These are phyloP conservation scores for Apophysomyces ossiformis DNA, from an alignment of 371 early-diverging fungal genomes.

Conservation along the genomic window DNA sequence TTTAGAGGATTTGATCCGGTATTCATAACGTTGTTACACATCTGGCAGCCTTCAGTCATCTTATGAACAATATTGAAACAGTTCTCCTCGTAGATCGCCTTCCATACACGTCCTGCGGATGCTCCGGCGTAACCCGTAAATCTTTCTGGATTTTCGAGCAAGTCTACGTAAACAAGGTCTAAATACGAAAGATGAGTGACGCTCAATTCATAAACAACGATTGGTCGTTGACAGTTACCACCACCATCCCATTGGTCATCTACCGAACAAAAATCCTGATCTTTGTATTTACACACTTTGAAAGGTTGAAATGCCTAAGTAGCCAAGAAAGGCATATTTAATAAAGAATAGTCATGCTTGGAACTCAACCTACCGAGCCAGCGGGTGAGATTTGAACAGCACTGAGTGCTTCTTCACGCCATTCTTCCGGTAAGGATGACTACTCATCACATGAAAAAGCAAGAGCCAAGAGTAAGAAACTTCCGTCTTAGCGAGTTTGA, in stretches of 20 bases:
- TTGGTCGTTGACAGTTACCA: background rate
- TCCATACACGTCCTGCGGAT: constrained; percentile 90
- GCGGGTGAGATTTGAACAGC: constrained; percentile 56
- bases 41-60: constrained; percentile 59
- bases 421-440: constrained; percentile 50
- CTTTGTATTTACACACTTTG: constrained; percentile 65
- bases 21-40: constrained; percentile 46
- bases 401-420: constrained; percentile 59
- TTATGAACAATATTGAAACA: constrained; percentile 83
- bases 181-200: background rate
- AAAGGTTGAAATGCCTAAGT: constrained; percentile 55
- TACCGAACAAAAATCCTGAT: constrained; percentile 89
- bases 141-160: constrained; percentile 92
- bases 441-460: constrained; percentile 9
- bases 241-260: constrained; percentile 78
- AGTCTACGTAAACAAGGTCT: constrained; percentile 89
- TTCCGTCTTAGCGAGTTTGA: background rate
- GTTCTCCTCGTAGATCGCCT: constrained; percentile 94
- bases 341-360: too few species aligned
- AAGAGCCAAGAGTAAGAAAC: too few species aligned
- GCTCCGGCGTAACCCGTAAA: constrained; percentile 96
- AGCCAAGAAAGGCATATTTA: background rate
- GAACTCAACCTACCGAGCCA: constrained; percentile 44
- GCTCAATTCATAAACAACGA: background rate
- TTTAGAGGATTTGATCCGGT: constrained; percentile 18